Percentiles rank a stretch among this genome's conserved stretches.
phyloP scores from a whole-genome alignment of 257 asterid genomes.

The Eustoma russellianum region DNA sequence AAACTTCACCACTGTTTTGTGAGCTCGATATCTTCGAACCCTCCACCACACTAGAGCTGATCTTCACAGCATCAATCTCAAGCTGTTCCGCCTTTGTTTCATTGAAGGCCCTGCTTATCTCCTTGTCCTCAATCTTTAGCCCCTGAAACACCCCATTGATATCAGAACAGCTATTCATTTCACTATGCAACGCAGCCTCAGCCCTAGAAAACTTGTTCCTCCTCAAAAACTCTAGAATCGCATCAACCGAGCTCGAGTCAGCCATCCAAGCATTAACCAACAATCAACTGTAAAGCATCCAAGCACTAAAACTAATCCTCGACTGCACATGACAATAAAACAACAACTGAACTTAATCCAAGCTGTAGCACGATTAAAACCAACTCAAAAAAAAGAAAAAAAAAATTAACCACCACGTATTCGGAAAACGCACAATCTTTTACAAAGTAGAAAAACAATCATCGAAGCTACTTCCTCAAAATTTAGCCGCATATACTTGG shows the following conservation, averaged over 20 bases:
- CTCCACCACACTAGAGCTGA: slow-evolving; percentile 26
- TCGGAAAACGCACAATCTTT: no score
- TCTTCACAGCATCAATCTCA: slow-evolving; percentile 26
- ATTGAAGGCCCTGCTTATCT: slow-evolving; percentile 29
- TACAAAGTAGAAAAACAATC: no score
- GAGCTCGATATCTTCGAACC: slow-evolving; percentile 23
- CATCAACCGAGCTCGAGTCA: slow-evolving; percentile 66
- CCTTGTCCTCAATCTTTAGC: slow-evolving; percentile 53
- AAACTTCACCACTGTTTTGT: slow-evolving; percentile 8
- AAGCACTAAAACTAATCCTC: no score
- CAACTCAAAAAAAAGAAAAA: no score
- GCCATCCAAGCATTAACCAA: slow-evolving; percentile 35
- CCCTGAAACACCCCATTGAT: slow-evolving; percentile 51
- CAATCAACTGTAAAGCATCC: no score
- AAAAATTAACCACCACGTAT: no score
- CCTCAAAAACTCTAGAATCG: slow-evolving; percentile 58
- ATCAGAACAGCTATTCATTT: slow-evolving; percentile 61
- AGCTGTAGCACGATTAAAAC: no score
- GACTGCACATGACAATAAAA: no score
- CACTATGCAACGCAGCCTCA: slow-evolving; percentile 84
- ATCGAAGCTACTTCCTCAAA: no score
- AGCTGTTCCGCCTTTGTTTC: slow-evolving; percentile 40
- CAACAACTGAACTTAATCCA: no score
- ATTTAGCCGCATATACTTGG: no score
- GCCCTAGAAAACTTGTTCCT: slow-evolving; percentile 76